Evolutionary conservation across 371 early-diverging fungal genomes (phyloP), one percentile per base, ranked within the genome.

Genomic region (Funneliformis caledonium): DNA sequence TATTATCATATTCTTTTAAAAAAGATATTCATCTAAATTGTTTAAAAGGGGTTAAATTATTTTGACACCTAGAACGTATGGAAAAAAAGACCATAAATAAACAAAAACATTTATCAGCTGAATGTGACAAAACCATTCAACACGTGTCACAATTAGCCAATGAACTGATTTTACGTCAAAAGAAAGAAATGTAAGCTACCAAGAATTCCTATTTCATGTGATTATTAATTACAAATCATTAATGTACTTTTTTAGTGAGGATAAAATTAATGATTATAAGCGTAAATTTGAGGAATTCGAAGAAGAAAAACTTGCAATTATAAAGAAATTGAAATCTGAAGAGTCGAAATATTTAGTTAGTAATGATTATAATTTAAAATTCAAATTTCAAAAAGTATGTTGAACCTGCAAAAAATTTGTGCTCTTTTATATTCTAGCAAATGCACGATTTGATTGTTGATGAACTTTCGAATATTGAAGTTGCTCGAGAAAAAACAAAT

Each of bases 301-400:
- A n/a, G 45, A 76, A 19, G 76, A 76, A 33, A 50, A 43, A n/a
- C 43, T 76, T 33, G 9, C 33, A n/a, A 76, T 76, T 43, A 12
- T 76, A 31, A 76, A 76, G 60, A 76, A 76, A 60, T 61, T 76
- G 61, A 76, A n/a, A 76, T 62, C 61, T 50, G 76, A 76, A 42
- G 56, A 62, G n/a, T 19, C 11, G 11, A 56, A 76, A 61, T 76
- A 76, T 61, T 61, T 76, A 62, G 76, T 76, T 61, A 45, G 33
- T 26, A 33, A 64, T 26, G n/a, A n/a, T n/a, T n/a, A 31, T 43
- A 45, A 19, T 69, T 67, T 67, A 67, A 67, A 10, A 47, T 69
- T 43, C 10, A 16, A n/a, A n/a, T 4, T 11, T 7, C 43, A 43
- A 43, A 42, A 45, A 3, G 16, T n/a, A 69, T 19, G n/a, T 69